Evolutionary conservation across 371 early-diverging fungal genomes (phyloP).

Genomic region (Mucor piriformis): DNA sequence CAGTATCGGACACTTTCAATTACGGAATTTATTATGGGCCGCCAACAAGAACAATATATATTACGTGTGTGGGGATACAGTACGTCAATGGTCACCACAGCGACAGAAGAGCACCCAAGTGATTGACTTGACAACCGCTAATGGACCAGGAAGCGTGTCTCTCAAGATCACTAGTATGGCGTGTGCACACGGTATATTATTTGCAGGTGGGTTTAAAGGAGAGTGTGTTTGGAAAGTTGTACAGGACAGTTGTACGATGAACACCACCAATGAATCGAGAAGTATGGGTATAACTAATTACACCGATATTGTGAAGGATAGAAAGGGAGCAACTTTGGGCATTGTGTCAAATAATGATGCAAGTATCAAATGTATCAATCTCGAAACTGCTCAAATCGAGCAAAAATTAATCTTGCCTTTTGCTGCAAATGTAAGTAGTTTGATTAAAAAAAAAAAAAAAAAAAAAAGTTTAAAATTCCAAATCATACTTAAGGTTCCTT

Average conservation of each 20-base stretch:
- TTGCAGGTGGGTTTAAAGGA: conserved; percentile 52
- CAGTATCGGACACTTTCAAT: conserved; percentile 69
- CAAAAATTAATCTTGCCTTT: conserved; percentile 52
- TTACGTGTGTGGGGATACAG: conserved; percentile 59
- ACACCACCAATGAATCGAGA: neutral
- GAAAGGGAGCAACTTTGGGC: conserved; percentile 11
- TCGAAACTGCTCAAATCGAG: conserved; percentile 40
- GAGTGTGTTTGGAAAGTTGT: conserved; percentile 40
- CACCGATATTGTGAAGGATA: conserved; percentile 46
- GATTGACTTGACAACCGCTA: conserved; percentile 48
- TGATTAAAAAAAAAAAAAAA: neutral
- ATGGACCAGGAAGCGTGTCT: conserved; percentile 32
- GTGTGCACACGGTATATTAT: conserved; percentile 55
- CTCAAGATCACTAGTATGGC: conserved; percentile 66
- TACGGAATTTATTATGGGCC: conserved; percentile 75
- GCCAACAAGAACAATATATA: conserved; percentile 75
- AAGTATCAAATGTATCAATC: conserved; percentile 55
- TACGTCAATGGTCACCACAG: conserved; percentile 72
- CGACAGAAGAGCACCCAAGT: conserved; percentile 45
- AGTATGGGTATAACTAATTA: conserved; percentile 68
- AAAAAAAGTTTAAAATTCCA: neutral
- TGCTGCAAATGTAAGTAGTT: conserved; percentile 71
- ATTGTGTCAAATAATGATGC: conserved; percentile 68
- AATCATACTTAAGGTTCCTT: too few relatives aligned
- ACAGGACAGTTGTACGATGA: neutral